Evolutionary conservation across 208 protist genomes (phyloP).

Genomic region (Leishmania lainsoni): DNA sequence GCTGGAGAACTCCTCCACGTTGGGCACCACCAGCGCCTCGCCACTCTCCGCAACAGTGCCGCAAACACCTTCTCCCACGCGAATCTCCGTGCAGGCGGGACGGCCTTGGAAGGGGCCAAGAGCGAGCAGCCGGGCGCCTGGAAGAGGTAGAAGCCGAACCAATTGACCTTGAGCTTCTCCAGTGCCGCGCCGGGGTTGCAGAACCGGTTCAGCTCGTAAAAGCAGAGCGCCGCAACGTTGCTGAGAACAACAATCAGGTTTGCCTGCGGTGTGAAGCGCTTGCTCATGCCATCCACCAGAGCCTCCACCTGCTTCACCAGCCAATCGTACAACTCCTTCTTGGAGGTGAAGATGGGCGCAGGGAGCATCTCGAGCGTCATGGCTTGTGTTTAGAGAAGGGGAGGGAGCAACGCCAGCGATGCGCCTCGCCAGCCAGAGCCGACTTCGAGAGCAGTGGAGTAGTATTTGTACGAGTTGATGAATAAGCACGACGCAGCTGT

Average conservation of each 20-base stretch:
- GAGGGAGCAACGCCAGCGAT: neutral
- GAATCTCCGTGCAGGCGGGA: conserved; percentile 89
- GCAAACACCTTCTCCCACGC: conserved; percentile 89
- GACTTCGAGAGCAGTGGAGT: neutral
- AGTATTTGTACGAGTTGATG: neutral
- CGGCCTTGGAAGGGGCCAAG: conserved; percentile 95
- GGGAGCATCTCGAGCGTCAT: conserved; percentile 25
- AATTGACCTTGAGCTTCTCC: conserved; percentile 77
- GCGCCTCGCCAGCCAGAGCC: neutral
- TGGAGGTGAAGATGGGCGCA: conserved; percentile 43
- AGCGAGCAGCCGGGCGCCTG: conserved; percentile 67
- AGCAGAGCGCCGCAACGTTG: conserved; percentile 85
- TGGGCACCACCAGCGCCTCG: conserved; percentile 60
- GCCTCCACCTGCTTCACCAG: conserved; percentile 51
- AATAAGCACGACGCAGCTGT: neutral
- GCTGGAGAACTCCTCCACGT: conserved; percentile 93
- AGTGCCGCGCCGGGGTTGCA: conserved; percentile 49
- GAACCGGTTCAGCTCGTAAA: conserved; percentile 76
- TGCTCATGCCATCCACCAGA: conserved; percentile 50
- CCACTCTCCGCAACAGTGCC: conserved; percentile 63
- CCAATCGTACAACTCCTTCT: conserved; percentile 68
- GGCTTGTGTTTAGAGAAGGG: neutral
- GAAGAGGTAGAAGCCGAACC: conserved; percentile 94
- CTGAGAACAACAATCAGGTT: conserved; percentile 70
- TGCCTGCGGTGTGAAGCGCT: conserved; percentile 53